phyloP scores from a whole-genome alignment of 352 stramenopile species.

The Saprolegnia parasitica region DNA sequence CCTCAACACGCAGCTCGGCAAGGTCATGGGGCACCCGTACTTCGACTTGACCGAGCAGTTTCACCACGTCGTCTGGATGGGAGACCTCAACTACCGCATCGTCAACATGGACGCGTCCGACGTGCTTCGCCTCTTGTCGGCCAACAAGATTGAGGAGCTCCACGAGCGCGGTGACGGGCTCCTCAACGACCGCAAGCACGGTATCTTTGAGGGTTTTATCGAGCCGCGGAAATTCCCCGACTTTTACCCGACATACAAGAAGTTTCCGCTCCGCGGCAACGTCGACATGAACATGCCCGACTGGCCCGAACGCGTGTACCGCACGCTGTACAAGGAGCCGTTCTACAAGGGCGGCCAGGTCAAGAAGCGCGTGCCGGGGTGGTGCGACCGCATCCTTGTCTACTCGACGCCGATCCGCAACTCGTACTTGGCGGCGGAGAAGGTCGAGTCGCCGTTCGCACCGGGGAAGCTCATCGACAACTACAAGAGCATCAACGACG shows the following conservation, averaged over 20 bases:
- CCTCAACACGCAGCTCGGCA: conserved; percentile 68
- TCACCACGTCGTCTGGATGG: conserved; percentile 88
- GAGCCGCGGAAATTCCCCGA: conserved; percentile 81
- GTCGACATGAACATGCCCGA: conserved; percentile 57
- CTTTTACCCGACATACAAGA: conserved; percentile 89
- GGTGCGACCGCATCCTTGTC: conserved; percentile 83
- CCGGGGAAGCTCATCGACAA: conserved; percentile 56
- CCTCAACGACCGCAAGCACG: conserved; percentile 66
- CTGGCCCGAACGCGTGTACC: conserved; percentile 74
- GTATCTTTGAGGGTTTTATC: conserved; percentile 75
- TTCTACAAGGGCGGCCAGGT: conserved; percentile 87
- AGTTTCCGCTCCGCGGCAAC: conserved; percentile 63
- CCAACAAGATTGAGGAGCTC: conserved; percentile 63
- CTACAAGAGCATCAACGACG: conserved; percentile 79
- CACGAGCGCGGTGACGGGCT: conserved; percentile 84
- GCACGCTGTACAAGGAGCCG: conserved; percentile 81
- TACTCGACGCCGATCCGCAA: conserved; percentile 75
- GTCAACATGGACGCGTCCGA: conserved; percentile 65
- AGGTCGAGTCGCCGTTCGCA: conserved; percentile 56
- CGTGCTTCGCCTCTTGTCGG: conserved; percentile 75
- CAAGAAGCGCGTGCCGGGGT: conserved; percentile 85
- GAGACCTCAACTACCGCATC: conserved; percentile 86
- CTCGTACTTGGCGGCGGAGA: conserved; percentile 73
- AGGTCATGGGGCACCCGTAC: conserved; percentile 69
- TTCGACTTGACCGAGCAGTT: conserved; percentile 85